Evolutionary conservation across 1,284 basidiomycete genomes (phyloP), one percentile per base, ranked within the genome.

Genomic region (Boletus semigastroideus): DNA sequence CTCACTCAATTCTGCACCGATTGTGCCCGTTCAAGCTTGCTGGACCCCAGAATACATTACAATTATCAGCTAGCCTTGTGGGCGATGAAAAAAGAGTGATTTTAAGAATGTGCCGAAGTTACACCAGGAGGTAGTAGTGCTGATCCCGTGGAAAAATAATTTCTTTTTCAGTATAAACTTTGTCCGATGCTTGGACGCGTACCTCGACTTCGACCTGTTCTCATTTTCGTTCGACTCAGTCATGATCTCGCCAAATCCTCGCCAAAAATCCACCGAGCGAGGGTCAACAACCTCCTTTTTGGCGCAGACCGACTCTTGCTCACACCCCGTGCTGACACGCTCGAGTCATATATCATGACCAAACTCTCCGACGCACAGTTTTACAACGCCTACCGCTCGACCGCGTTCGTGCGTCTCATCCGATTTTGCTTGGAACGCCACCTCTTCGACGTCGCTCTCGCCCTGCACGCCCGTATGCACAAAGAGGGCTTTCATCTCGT

Each of bases 381-480:
- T 28, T 41, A 66, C 48, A 68, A 68, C 20, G 53, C 61, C 0
- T 70, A 69, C 17, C 58, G 67, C 8, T 48, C 60, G 27, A 42
- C 41, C 7, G 65, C 68, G 5, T 66, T 66, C 49, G 55, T 49
- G 54, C 67, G 66, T 11, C 33, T 60, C 17, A 56, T 67, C 28
- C 53, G 56, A 13, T 70, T 70, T 10, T 60, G 63, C 30, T 48
- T 66, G 19, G 54, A 67, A 40, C 46, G 67, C 46, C 58, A 62
- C 1, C 16, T 62, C 4, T 73, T 75, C 50, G 57, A 61, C 11
- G 61, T 68, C 31, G 80, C 79, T 0, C 60, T 68, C 8, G 57
- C 63, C 5, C 63, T 80, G 6, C 73, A 78, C 56, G 59, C 68
- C 4, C 67, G 70, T 16, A 78, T 83, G 76, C 52, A 64, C 17